phyloP scores from a whole-genome alignment of 805 yeast species.

The Isabelozyma pseudorhagii region DNA sequence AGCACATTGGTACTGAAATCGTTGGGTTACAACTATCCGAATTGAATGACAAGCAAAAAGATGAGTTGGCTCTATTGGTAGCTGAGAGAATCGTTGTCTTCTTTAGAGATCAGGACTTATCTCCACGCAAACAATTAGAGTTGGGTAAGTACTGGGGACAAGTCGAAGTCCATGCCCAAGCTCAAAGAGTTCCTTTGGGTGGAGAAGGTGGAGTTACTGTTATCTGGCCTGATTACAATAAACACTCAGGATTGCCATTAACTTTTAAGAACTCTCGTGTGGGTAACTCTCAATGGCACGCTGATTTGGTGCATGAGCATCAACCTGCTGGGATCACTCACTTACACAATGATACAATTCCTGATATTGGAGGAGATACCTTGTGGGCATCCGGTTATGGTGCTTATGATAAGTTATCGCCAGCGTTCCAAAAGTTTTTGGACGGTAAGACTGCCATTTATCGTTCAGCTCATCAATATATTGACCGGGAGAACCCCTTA shows the following conservation, averaged over 20 bases:
- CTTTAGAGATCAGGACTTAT: conserved; percentile 46
- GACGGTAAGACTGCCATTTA: conserved; percentile 44
- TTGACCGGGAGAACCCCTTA: conserved; percentile 32
- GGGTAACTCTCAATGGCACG: conserved; percentile 41
- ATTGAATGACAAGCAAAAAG: conserved; percentile 40
- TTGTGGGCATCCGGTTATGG: conserved; percentile 50
- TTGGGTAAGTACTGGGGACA: conserved; percentile 47
- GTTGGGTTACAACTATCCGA: conserved; percentile 45
- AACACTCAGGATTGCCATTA: conserved; percentile 15
- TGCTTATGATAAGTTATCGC: conserved; percentile 51
- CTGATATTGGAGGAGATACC: conserved; percentile 53
- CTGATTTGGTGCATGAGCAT: conserved; percentile 53
- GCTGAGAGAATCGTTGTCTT: conserved; percentile 53
- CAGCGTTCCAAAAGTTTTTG: conserved; percentile 43
- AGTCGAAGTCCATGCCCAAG: conserved; percentile 39
- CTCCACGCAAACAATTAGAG: conserved; percentile 41
- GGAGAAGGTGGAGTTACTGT: conserved; percentile 31
- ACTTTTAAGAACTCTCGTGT: conserved; percentile 17
- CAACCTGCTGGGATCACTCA: conserved; percentile 57
- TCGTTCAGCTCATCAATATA: conserved; percentile 37
- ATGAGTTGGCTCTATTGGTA: conserved; percentile 45
- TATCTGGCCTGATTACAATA: conserved; percentile 27
- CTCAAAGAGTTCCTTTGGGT: conserved; percentile 20
- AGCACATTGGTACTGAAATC: conserved; percentile 49
- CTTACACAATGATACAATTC: conserved; percentile 50